Evolutionary conservation across 192 early-diverging fungal species (phyloP), one percentile per base, ranked within the genome.

Genomic region (Linderina pennispora): DNA sequence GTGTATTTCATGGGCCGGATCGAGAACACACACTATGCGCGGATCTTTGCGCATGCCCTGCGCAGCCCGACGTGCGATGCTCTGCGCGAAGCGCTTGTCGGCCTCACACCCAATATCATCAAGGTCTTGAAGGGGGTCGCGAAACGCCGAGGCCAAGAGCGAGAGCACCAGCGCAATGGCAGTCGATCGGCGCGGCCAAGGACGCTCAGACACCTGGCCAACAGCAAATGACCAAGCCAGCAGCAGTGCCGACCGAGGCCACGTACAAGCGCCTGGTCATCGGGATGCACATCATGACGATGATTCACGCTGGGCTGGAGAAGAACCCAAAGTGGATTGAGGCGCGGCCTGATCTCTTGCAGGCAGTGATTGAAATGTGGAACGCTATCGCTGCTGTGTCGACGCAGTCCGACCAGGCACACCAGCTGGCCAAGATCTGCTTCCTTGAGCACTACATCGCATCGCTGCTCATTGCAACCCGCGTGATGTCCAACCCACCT

Each of bases 1-100:
- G 79, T 77, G 4, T 94, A 88, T 53, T 98, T 99, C 49, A 75
- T 82, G 18, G 79, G 86, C 25, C 78, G 77, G n/a, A 47, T 92
- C 19, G 61, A 69, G 14, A 72, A 81, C 38, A 59, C 74, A 6
- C 74, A 74, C 23, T 74, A 78, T 45, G 78, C 72, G 21, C 79
- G 78, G 14, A 48, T 92, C 11, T 92, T 92, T 54, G 67, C 80
- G 6, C 69, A 73, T 24, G 69, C 69, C 14, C 48, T 73, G 4
- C 40, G 50, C 54, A 50, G 58, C 18, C 45, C 53, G 0, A 53
- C 57, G 25, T 61, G 69, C 44, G 46, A 25, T 1, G 52, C 78
- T 24, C 53, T 91, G 40, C 80, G 85, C 34, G 68, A 78, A 16
- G 85, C 86, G 28, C 75, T 90, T 13, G 59, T 81, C 9, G 64